A percentile compares a stretch with the other conserved stretches of the same genome.
These are phyloP conservation scores for Saitozyma podzolica DNA, from an alignment of 768 basidiomycete species.

Conservation along the genomic window DNA sequence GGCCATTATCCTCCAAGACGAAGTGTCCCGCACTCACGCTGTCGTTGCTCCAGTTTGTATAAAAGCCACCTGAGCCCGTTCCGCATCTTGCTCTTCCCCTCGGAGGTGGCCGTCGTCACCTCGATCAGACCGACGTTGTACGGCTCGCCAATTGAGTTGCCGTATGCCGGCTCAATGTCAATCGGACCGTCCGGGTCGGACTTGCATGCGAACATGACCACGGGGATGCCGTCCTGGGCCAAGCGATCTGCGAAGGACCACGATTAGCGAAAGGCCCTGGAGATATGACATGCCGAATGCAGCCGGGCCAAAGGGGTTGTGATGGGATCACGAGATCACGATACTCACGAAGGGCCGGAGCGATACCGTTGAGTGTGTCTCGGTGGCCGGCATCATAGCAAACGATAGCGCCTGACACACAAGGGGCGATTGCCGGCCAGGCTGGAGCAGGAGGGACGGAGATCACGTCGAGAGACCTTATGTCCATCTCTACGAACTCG, in stretches of 20 bases:
- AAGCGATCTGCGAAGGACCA: background rate
- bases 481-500: slow-evolving; percentile 46
- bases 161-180: slow-evolving; percentile 50
- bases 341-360: slow-evolving; percentile 69
- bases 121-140: slow-evolving; percentile 79
- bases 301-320: no score
- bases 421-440: slow-evolving; percentile 54
- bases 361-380: slow-evolving; percentile 67
- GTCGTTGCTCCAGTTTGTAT: slow-evolving; percentile 44
- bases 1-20: no score
- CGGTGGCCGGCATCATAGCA: slow-evolving; percentile 76
- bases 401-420: slow-evolving; percentile 74
- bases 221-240: slow-evolving; percentile 58
- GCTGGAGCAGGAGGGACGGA: slow-evolving; percentile 23
- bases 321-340: no score
- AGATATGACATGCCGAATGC: background rate
- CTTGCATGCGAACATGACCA: slow-evolving; percentile 84
- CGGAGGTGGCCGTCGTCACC: slow-evolving; percentile 62
- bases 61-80: slow-evolving; percentile 48
- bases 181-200: slow-evolving; percentile 62
- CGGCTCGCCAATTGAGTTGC: slow-evolving; percentile 57
- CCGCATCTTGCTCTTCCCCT: slow-evolving; percentile 71
- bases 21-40: slow-evolving; percentile 20
- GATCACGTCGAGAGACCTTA: slow-evolving; percentile 44
- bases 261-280: slow-evolving; percentile 3